Evolutionary conservation across 441 rosid genomes (phyloP), one percentile per base, ranked within the genome.

Genomic region (Pelargonium cotyledonis): DNA sequence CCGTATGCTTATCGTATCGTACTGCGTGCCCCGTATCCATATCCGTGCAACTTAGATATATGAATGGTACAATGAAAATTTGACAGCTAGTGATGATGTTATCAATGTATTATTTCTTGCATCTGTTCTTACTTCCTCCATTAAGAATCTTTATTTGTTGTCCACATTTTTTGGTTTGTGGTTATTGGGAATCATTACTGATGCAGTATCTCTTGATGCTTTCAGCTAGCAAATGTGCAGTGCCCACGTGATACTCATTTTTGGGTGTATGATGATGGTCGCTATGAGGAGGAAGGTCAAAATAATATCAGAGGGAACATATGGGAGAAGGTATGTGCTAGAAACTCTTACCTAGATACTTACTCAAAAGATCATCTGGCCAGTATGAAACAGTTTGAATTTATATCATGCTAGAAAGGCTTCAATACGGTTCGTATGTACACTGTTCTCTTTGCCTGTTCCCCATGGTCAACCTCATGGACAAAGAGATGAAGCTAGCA

Each of bases 251-350:
- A 91, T 73, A 92, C 99, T 70, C 99, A 95, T 75, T 95, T 95
- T 77, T 95, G 98, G 98, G 97, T 95, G 64, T 95, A 92, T 26
- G 98, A 95, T 41, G 99, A 92, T 80, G 97, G 99, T n/a, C 95
- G 95, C 68, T 95, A 95, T 40, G 99, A 92, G 85, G 99, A 95
- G 80, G 99, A 92, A 87, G 99, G 99, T 70, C 98, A 92, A 76
- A 95, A 92, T 77, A 95, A 92, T 74, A 95, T 95, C 57, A 84
- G 95, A 76, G 99, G 99, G 77, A 95, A 95, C 79, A 95, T 95
- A 73, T 95, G 99, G 99, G 97, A 92, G 81, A 95, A 88, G 97
- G 99, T 90, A 75, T 62, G 65, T 77, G 60, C 15, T 21, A 65
- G 18, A 43, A 65, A 51, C 60, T 65, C 80, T 49, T 26, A 51